Percentiles rank a stretch among this genome's conserved stretches.
These are phyloP conservation scores for Kockiozyma suomiensis DNA, from an alignment of 805 yeast species.

Conservation along the genomic window DNA sequence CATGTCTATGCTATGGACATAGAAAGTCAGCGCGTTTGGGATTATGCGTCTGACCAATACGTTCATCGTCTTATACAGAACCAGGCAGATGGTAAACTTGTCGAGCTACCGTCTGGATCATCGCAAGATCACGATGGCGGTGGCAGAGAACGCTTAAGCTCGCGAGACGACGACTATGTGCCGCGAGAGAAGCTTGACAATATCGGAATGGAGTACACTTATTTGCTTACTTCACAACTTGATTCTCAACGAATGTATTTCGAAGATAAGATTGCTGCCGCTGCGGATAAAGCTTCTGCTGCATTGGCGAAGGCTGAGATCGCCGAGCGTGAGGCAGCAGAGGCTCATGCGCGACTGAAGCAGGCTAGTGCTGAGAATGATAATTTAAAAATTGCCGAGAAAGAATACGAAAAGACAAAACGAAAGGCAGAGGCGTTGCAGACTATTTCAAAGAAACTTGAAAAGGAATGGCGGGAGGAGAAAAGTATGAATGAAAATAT, in stretches of 20 bases:
- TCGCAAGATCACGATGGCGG: neutral
- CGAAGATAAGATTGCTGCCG: slow-evolving; percentile 54
- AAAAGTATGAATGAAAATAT: slow-evolving; percentile 49
- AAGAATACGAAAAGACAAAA: slow-evolving; percentile 22
- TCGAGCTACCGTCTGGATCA: slow-evolving; percentile 59
- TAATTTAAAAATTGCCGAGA: slow-evolving; percentile 15
- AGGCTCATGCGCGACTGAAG: slow-evolving; percentile 15
- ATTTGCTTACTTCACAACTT: slow-evolving; percentile 72
- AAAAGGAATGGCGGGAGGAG: slow-evolving; percentile 52
- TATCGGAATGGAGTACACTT: slow-evolving; percentile 76
- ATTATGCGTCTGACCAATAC: slow-evolving; percentile 86
- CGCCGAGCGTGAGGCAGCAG: slow-evolving; percentile 31
- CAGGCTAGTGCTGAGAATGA: slow-evolving; percentile 15
- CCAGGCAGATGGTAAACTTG: slow-evolving; percentile 85
- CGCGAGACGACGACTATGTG: slow-evolving; percentile 16
- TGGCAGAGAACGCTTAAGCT: neutral
- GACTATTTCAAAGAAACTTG: slow-evolving; percentile 39
- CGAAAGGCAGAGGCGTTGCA: slow-evolving; percentile 33
- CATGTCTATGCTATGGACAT: slow-evolving; percentile 94
- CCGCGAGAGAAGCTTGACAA: slow-evolving; percentile 52
- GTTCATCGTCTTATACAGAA: slow-evolving; percentile 85
- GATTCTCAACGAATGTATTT: slow-evolving; percentile 86
- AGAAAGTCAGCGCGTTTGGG: slow-evolving; percentile 87
- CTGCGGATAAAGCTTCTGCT: slow-evolving; percentile 39
- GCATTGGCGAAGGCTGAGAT: slow-evolving; percentile 36